phyloP scores from a whole-genome alignment of 495 filamentous ascomycete species.

The Tuber aestivum region DNA sequence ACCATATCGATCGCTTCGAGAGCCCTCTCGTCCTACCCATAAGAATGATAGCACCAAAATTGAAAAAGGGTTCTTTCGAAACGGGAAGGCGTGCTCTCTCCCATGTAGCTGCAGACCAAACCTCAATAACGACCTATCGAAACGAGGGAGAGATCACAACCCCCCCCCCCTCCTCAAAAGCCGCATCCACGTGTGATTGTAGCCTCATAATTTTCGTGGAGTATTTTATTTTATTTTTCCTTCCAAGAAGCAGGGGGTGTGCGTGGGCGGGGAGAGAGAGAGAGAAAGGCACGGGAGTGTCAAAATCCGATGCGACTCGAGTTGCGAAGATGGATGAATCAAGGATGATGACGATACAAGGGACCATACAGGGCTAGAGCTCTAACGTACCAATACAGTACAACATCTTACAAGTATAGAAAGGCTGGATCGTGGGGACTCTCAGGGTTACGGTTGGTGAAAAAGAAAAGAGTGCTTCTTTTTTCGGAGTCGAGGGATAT shows the following conservation, averaged over 20 bases:
- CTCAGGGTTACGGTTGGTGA: not conserved
- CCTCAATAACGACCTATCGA: not conserved
- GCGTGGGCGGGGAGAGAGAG: too few relatives aligned
- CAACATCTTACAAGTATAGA: not conserved
- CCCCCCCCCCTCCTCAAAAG: not conserved
- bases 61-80: not conserved
- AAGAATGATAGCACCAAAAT: not conserved
- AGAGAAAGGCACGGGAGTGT: not conserved
- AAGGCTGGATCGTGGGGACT: not conserved
- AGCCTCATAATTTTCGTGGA: not conserved
- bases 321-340: not conserved
- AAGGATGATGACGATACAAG: not conserved
- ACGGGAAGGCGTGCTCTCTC: not conserved
- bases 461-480: constrained; percentile 1
- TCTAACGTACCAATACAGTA: not conserved
- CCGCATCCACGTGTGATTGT: constrained; percentile 1
- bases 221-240: not conserved
- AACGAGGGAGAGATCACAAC: not conserved
- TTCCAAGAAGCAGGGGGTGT: not conserved
- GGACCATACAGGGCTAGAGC: not conserved
- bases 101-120: not conserved
- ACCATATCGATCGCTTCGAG: not conserved
- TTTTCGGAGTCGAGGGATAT: not conserved
- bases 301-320: not conserved
- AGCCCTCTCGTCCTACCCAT: not conserved